Evolutionary conservation across 2,329 filamentous ascomycete genomes (phyloP).

Genomic region (Xenosphaeropsis pyriputrescens): DNA sequence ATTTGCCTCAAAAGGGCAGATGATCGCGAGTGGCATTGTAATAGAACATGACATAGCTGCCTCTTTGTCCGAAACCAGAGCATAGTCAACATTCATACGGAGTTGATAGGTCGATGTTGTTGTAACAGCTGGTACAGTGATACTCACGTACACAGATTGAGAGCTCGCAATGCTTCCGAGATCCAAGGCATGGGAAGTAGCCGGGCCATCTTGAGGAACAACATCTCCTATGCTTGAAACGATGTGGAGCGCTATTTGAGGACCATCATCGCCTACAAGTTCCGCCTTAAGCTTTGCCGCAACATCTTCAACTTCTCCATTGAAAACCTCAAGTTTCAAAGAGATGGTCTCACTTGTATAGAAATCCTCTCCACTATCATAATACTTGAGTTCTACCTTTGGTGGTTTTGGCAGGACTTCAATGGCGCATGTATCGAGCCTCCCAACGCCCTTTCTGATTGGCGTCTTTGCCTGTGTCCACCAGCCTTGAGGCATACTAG

Average conservation of each 20-base stretch:
- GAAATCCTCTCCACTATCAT: constrained; percentile 52
- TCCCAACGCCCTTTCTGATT: constrained; percentile 29
- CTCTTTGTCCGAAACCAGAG: constrained; percentile 62
- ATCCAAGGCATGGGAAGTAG: constrained; percentile 5
- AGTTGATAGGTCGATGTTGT: constrained; percentile 47
- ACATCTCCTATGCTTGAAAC: background rate
- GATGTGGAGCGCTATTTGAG: constrained; percentile 10
- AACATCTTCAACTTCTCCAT: constrained; percentile 71
- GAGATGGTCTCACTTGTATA: constrained; percentile 71
- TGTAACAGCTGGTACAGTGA: constrained; percentile 34
- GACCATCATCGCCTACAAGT: constrained; percentile 43
- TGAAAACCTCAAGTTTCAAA: constrained; percentile 56
- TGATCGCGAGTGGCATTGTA: constrained; percentile 54
- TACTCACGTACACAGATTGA: constrained; percentile 24
- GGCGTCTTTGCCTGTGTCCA: constrained; percentile 24
- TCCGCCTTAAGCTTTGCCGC: constrained; percentile 55
- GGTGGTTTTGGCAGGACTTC: constrained; percentile 79
- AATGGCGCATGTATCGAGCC: constrained; percentile 38
- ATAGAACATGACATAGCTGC: constrained; percentile 68
- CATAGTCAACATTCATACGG: constrained; percentile 61
- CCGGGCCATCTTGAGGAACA: background rate
- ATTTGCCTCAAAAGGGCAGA: constrained; percentile 79
- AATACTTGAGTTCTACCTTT: constrained; percentile 65
- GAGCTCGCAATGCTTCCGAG: constrained; percentile 27
- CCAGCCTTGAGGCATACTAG: constrained; percentile 31